Evolutionary conservation across 495 filamentous ascomycete species (phyloP), one percentile per base, ranked within the genome.

Genomic region (Tuber calosporum): DNA sequence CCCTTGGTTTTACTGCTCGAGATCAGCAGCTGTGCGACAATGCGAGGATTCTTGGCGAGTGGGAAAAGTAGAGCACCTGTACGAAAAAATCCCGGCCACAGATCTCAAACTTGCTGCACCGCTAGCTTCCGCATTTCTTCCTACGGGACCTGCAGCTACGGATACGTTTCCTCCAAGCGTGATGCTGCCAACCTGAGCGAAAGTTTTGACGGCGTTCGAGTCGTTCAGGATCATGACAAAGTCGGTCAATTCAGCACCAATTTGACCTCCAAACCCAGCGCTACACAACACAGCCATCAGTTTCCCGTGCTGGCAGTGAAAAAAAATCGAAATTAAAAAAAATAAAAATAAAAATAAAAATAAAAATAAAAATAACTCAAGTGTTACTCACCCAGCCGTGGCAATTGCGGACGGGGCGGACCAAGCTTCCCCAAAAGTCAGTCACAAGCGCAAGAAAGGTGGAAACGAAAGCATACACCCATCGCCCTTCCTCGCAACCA

Each of bases 201-300:
- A 98, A 45, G 95, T 95, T 82, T 91, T 92, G 58, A 99, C 95
- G 37, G 95, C 95, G 58, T 87, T 88, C 58, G 90, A 87, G 81
- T 99, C 95, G 83, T 99, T 99, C 69, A 99, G 89, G 74, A 98
- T 97, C 85, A 99, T 98, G 79, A 99, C 96, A 82, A 99, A 98
- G 82, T 99, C 95, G 62, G 96, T 98, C 74, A 99, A 85, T 83
- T 99, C 95, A 85, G 97, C 94, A 41, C 95, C 95, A 81, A 99
- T 96, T 82, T 99, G 95, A 34, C 95, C 94, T 78, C 95, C 95
- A 77, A 98, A 94, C 38, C 95, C 95, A 72, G 90, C 96, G 78
- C 80, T 82, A 48, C 20, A 67, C 30, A 67, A 20, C 6, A 67
- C 53, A 74, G 58, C 74, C 58, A 48, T 69, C 68, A n/a, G n/a